Conservation (phyloP, 2,329 filamentous ascomycete species). For the Dichotomopilus funicola region DNA sequence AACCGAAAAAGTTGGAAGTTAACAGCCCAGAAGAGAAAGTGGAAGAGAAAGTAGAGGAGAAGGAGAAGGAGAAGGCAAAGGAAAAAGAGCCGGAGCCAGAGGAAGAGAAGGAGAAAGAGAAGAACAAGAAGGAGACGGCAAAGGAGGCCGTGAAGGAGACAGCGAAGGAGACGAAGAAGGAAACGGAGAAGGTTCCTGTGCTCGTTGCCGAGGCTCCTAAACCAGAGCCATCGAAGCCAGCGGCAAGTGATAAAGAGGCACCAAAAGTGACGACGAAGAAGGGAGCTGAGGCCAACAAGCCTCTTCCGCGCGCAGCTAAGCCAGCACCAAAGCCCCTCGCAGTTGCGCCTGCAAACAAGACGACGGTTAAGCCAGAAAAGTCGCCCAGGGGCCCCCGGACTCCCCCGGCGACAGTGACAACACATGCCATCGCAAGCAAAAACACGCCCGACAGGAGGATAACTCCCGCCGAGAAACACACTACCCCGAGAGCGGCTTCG, state of each 20-base stretch:
- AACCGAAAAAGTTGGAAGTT: slow-evolving; percentile 23
- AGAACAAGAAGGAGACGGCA: neutral
- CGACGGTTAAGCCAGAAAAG: slow-evolving; percentile 30
- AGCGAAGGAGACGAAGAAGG: neutral
- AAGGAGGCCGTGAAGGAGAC: neutral
- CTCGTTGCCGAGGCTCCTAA: too few species aligned
- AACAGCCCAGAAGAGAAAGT: slow-evolving; percentile 19
- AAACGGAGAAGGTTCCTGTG: too few species aligned
- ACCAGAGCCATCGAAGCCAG: too few species aligned
- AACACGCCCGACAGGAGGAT: slow-evolving; percentile 34
- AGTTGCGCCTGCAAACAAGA: slow-evolving; percentile 25
- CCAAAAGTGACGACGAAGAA: neutral
- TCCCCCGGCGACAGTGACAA: slow-evolving; percentile 26
- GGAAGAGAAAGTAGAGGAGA: slow-evolving; percentile 8
- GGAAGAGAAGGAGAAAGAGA: slow-evolving; percentile 8
- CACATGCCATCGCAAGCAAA: slow-evolving; percentile 20
- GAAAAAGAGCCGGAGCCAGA: slow-evolving; percentile 5
- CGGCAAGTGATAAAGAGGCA: neutral
- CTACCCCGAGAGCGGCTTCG: slow-evolving; percentile 25
- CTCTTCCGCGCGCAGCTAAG: slow-evolving; percentile 12
- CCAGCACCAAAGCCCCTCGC: slow-evolving; percentile 27
- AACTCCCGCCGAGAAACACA: slow-evolving; percentile 27
- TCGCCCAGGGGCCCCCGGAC: slow-evolving; percentile 38
- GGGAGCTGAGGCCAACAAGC: slow-evolving; percentile 4
- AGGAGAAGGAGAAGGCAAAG: neutral